phyloP scores from a whole-genome alignment of 2,329 filamentous ascomycete species.

The Aspergillus melleus region DNA sequence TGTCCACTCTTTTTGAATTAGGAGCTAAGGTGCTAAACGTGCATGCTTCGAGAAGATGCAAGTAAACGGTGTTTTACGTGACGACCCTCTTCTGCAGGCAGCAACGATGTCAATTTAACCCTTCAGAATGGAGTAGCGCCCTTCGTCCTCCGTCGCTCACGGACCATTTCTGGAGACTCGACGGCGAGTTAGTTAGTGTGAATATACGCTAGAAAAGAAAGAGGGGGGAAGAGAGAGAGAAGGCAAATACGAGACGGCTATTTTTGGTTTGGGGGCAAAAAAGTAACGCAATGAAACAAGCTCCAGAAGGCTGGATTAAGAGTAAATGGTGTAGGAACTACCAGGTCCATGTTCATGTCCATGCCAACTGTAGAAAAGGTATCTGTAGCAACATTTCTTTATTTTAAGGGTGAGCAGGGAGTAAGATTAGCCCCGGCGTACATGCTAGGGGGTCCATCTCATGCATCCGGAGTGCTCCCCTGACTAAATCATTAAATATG shows the following conservation, averaged over 20 bases:
- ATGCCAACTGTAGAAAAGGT: background rate
- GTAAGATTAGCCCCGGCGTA: background rate
- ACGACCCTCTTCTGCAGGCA: too few species aligned
- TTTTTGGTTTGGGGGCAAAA: background rate
- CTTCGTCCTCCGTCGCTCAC: too few species aligned
- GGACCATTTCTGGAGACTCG: background rate
- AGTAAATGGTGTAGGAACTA: background rate
- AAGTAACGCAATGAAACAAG: background rate
- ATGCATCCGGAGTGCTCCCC: background rate
- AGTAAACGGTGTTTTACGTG: background rate
- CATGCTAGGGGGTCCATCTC: background rate
- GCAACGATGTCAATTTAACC: too few species aligned
- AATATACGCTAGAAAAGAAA: background rate
- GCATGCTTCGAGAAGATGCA: background rate
- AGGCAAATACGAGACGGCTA: background rate
- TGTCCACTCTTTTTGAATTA: background rate
- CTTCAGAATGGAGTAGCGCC: background rate
- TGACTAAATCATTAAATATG: slow-evolving; percentile 9
- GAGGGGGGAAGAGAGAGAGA: background rate
- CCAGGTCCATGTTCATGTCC: too few species aligned
- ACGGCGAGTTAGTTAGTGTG: background rate
- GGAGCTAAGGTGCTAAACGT: background rate
- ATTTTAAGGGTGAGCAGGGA: background rate
- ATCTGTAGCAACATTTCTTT: background rate
- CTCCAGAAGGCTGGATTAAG: background rate